Percentiles rank a stretch among this genome's conserved stretches.
Conservation (phyloP, 495 filamentous ascomycete species). For the Aspergillus avenaceus region DNA sequence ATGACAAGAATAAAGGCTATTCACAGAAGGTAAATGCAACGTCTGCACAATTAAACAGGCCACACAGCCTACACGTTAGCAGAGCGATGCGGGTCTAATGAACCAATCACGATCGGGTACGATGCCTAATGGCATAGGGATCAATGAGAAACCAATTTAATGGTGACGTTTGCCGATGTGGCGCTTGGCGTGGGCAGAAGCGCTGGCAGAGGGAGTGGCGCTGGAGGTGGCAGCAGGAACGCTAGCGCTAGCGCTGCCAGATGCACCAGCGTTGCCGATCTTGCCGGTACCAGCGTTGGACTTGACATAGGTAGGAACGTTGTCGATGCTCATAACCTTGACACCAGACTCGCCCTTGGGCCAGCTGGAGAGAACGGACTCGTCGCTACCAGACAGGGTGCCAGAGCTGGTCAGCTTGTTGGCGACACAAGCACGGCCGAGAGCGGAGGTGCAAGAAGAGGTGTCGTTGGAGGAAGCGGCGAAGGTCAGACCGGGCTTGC, state of each 20-base stretch:
- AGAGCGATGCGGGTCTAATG: no score
- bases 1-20: no score
- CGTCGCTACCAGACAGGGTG: slow-evolving; percentile 16
- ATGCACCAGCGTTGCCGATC: slow-evolving; percentile 8
- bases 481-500: slow-evolving; percentile 19
- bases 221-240: slow-evolving; percentile 1
- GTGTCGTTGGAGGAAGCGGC: slow-evolving; percentile 16
- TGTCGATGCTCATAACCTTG: slow-evolving; percentile 14
- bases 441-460: slow-evolving; percentile 20
- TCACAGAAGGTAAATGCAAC: not conserved
- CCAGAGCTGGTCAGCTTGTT: slow-evolving; percentile 24
- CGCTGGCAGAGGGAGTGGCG: not conserved
- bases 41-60: no score
- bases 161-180: not conserved
- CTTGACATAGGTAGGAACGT: slow-evolving; percentile 22
- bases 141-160: no score
- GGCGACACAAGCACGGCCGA: slow-evolving; percentile 24
- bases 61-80: no score
- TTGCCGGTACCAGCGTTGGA: slow-evolving; percentile 28
- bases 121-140: no score
- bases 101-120: no score
- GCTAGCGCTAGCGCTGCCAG: slow-evolving; percentile 7
- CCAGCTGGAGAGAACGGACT: slow-evolving; percentile 21
- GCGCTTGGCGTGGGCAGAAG: slow-evolving; percentile 1
- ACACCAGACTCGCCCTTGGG: slow-evolving; percentile 19